Conservation (phyloP, 352 stramenopile species). For the Pythium rishiriense region DNA sequence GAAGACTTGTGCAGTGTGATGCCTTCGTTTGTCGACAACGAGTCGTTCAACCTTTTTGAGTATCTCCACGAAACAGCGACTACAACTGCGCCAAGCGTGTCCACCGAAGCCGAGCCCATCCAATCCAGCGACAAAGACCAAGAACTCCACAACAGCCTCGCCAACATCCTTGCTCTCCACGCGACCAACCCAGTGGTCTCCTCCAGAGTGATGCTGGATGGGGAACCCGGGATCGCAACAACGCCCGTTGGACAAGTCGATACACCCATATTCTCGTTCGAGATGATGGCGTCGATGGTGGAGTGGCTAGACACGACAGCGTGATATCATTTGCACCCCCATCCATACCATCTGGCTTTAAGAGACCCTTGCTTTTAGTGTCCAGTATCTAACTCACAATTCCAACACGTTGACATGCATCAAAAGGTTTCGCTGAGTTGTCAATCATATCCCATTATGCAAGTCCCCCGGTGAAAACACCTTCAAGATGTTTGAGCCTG, state of each 20-base stretch:
- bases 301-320: constrained; percentile 28
- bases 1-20: not conserved
- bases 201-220: constrained; percentile 12
- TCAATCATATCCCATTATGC: too few species aligned
- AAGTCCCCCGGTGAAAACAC: too few species aligned
- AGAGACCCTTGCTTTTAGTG: too few species aligned
- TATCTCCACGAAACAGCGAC: constrained; percentile 9
- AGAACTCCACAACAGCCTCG: constrained; percentile 14
- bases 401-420: too few species aligned
- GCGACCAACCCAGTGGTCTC: constrained; percentile 16
- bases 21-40: constrained; percentile 6
- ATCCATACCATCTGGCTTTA: too few species aligned
- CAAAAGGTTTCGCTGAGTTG: too few species aligned
- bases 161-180: constrained; percentile 17
- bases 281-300: constrained; percentile 28
- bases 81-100: not conserved
- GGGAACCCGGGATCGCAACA: not conserved
- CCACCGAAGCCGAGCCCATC: not conserved
- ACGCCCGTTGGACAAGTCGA: constrained; percentile 3
- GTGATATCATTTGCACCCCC: constrained; percentile 2
- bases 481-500: too few species aligned
- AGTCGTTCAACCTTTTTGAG: constrained; percentile 12
- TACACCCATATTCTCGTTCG: constrained; percentile 17
- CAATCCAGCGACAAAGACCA: not conserved
- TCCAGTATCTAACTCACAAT: too few species aligned